Evolutionary conservation across 1,139 yeast species (phyloP), one percentile per base, ranked within the genome.

Genomic region (Candida labiduridarum): DNA sequence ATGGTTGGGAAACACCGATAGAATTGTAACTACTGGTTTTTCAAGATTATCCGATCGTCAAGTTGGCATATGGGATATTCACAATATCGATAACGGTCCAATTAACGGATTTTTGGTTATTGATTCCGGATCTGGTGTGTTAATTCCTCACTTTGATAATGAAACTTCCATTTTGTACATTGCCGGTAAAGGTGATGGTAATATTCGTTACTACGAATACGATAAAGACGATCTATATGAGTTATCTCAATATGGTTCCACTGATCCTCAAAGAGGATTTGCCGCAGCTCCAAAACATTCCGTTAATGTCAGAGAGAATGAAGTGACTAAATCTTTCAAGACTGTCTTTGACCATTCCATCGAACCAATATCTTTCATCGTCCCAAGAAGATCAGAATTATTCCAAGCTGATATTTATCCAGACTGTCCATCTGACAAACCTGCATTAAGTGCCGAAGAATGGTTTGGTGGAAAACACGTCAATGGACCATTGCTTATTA

Each of bases 131-230:
- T 88, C 98, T 0, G 99, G 99, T 59, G 90, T 94, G 35, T 76
- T 91, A 66, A 86, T 95, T 79, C 99, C 99, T 25, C 81, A 87
- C 62, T 95, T 76, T 64, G 99, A 94, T 64, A 87, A 83, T 40
- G 82, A 88, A 41, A 90, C 89, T 49, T 82, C 85, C 52, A 83
- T 92, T 52, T 76, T 95, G 55, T 94, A 87, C 65, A 76, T 94
- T 56, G 98, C 96, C 35, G 99, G 99, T 59, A 94, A 94, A 69
- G 99, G 99, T 66, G 99, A 94, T 67, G 98, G 99, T 62, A 94
- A 94, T 67, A 90, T 94, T 64, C 89, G 97, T 63, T 92, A 92
- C 71, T 91, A 76, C 64, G 98, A 94, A 70, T 89, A 80, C 65
- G 89, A 84, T 57, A 84, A 87, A 59, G 98, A 94, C 63, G 86